Conservation (phyloP, 2,329 filamentous ascomycete genomes). For the Talaromyces funiculosus region DNA sequence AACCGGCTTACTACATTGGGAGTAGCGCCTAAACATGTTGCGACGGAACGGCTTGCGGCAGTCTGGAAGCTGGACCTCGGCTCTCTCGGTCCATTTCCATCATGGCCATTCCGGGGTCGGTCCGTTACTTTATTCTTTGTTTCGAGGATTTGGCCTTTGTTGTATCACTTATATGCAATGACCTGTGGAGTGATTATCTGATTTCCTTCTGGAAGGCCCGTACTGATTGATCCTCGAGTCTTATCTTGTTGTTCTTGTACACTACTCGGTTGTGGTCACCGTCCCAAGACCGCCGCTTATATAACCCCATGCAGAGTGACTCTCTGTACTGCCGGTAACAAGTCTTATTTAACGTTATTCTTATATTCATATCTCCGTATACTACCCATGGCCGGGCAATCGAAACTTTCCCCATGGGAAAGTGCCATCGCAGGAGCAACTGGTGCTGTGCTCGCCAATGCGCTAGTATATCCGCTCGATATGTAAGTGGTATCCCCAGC, state of each 20-base stretch:
- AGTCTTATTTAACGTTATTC: background rate
- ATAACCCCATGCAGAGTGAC: background rate
- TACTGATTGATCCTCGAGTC: background rate
- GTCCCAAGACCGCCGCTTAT: background rate
- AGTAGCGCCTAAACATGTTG: background rate
- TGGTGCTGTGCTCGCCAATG: constrained; percentile 90
- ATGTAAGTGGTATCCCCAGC: constrained; percentile 58
- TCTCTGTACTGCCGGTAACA: background rate
- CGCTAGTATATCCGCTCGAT: constrained; percentile 90
- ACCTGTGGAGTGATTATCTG: background rate
- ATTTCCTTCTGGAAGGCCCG: background rate
- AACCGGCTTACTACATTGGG: background rate
- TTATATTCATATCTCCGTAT: background rate
- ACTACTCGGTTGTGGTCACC: background rate
- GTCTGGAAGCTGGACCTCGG: background rate
- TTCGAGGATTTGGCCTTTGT: background rate
- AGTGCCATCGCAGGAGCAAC: constrained; percentile 86
- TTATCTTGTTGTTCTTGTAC: background rate
- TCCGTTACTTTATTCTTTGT: background rate
- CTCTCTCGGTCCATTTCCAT: background rate
- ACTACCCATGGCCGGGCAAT: constrained; percentile 48
- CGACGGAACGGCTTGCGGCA: background rate
- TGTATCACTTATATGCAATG: constrained; percentile 2
- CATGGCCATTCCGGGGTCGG: background rate
- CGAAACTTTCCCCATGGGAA: constrained; percentile 86